Evolutionary conservation across 352 stramenopile genomes (phyloP).

Genomic region (Phytophthora sansomeana): DNA sequence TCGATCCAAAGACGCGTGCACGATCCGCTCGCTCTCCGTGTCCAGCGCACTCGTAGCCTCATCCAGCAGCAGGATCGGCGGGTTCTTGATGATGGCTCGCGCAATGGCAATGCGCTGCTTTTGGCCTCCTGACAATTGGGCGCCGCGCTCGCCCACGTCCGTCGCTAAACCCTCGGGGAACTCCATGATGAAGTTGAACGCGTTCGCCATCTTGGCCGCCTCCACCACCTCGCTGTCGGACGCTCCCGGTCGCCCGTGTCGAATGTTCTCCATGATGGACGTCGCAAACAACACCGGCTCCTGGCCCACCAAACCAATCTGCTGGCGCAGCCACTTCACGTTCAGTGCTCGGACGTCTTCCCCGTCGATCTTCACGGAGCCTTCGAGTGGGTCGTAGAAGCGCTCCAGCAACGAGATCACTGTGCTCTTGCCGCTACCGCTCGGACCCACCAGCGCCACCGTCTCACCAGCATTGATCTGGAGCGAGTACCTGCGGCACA

Average conservation of each 20-base stretch:
- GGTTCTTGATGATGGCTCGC: slow-evolving; percentile 91
- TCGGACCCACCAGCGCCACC: slow-evolving; percentile 61
- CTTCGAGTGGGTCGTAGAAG: slow-evolving; percentile 61
- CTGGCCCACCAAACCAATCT: slow-evolving; percentile 92
- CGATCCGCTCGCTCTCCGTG: slow-evolving; percentile 79
- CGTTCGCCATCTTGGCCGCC: slow-evolving; percentile 84
- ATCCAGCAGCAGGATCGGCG: slow-evolving; percentile 89
- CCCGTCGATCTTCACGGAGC: slow-evolving; percentile 53
- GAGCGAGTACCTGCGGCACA: slow-evolving; percentile 53
- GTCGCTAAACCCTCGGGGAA: slow-evolving; percentile 93
- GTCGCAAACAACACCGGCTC: slow-evolving; percentile 79
- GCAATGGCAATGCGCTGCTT: slow-evolving; percentile 95
- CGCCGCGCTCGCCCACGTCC: slow-evolving; percentile 86
- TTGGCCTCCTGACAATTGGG: slow-evolving; percentile 94
- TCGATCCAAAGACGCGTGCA: slow-evolving; percentile 82
- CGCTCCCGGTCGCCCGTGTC: slow-evolving; percentile 51
- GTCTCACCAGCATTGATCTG: slow-evolving; percentile 56
- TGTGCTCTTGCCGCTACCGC: slow-evolving; percentile 70
- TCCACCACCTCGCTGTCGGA: slow-evolving; percentile 69
- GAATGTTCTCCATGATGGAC: slow-evolving; percentile 80
- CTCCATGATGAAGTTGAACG: slow-evolving; percentile 91
- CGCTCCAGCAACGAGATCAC: slow-evolving; percentile 59
- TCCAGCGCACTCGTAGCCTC: slow-evolving; percentile 92
- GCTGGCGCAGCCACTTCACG: slow-evolving; percentile 60
- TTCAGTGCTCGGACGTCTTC: slow-evolving; percentile 76